Percentiles rank a stretch among this genome's conserved stretches.
Conservation (phyloP, 768 basidiomycete genomes). For the Imleria badia region DNA sequence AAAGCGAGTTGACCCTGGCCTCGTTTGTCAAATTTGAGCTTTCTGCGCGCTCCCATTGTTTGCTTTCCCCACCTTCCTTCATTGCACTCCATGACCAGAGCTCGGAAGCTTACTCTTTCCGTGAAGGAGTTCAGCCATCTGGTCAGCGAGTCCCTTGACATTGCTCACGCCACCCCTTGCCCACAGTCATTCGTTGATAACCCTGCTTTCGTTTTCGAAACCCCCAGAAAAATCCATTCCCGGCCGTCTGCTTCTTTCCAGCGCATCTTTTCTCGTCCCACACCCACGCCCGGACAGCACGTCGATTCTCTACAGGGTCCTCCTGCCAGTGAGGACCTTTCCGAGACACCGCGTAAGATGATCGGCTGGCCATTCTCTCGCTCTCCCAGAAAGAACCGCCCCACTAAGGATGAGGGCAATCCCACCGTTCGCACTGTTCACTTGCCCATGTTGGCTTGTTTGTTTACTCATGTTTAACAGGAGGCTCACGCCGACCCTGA, state of each 20-base stretch:
- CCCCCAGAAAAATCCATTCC: slow-evolving; percentile 14
- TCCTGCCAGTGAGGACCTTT: slow-evolving; percentile 12
- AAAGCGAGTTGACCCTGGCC: slow-evolving; percentile 18
- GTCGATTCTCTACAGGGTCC: slow-evolving; percentile 6
- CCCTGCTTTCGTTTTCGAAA: slow-evolving; percentile 20
- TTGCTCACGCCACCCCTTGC: slow-evolving; percentile 4
- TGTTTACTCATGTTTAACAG: slow-evolving; percentile 6
- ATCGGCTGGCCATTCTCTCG: slow-evolving; percentile 32
- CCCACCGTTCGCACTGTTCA: slow-evolving; percentile 11
- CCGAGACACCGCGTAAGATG: slow-evolving; percentile 25
- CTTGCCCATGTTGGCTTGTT: not conserved
- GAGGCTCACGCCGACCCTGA: slow-evolving; percentile 8
- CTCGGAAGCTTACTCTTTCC: slow-evolving; percentile 27
- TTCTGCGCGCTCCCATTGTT: not conserved
- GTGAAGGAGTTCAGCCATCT: slow-evolving; percentile 35
- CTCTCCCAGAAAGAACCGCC: slow-evolving; percentile 21
- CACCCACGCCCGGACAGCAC: slow-evolving; percentile 8
- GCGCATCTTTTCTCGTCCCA: slow-evolving; percentile 31
- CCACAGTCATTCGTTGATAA: slow-evolving; percentile 24
- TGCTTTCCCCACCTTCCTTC: slow-evolving; percentile 1
- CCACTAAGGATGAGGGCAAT: slow-evolving; percentile 2
- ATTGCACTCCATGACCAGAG: slow-evolving; percentile 23
- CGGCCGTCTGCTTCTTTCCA: slow-evolving; percentile 27
- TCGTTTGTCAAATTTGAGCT: slow-evolving; percentile 5
- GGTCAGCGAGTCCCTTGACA: slow-evolving; percentile 34